These are phyloP conservation scores for Plenodomus biglobosus DNA, from an alignment of 2,329 filamentous ascomycete genomes.

Conservation along the genomic window DNA sequence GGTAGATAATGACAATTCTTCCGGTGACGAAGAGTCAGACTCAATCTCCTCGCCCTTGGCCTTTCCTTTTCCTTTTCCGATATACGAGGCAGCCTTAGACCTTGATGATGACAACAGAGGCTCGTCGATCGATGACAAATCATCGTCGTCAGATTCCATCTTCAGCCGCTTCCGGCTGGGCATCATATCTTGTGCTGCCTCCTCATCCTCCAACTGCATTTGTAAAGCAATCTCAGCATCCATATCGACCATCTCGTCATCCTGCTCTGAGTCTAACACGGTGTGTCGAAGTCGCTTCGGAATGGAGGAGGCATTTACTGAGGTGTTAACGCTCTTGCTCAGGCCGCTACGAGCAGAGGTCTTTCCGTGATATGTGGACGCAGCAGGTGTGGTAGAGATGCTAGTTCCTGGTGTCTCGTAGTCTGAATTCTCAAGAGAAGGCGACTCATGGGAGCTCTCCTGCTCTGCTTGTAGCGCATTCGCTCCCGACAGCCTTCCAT, in stretches of 20 bases:
- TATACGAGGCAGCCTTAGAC: constrained; percentile 10
- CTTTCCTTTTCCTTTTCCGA: constrained; percentile 23
- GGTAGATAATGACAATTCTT: constrained; percentile 7
- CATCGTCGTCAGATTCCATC: constrained; percentile 33
- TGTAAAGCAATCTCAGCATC: constrained; percentile 59
- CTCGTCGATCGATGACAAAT: constrained; percentile 24
- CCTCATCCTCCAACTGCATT: constrained; percentile 59
- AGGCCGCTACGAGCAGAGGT: constrained; percentile 26
- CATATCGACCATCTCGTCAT: constrained; percentile 40
- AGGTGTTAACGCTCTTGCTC: constrained; percentile 18
- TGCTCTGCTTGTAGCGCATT: constrained; percentile 15
- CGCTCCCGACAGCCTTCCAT: constrained; percentile 9
- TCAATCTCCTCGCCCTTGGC: constrained; percentile 13
- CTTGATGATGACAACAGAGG: constrained; percentile 11
- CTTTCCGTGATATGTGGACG: constrained; percentile 34
- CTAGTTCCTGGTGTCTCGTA: constrained; percentile 66
- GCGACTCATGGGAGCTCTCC: constrained; percentile 33
- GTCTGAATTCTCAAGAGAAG: constrained; percentile 47
- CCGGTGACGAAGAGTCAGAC: constrained; percentile 9
- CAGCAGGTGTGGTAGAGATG: constrained; percentile 57
- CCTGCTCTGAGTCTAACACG: constrained; percentile 33
- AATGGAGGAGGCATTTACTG: constrained; percentile 19
- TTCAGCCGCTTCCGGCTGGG: constrained; percentile 41
- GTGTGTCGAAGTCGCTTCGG: constrained; percentile 27
- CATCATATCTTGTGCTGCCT: constrained; percentile 41